Evolutionary conservation across 1,139 yeast species (phyloP).

Genomic region (Lizanozyma gosingica): DNA sequence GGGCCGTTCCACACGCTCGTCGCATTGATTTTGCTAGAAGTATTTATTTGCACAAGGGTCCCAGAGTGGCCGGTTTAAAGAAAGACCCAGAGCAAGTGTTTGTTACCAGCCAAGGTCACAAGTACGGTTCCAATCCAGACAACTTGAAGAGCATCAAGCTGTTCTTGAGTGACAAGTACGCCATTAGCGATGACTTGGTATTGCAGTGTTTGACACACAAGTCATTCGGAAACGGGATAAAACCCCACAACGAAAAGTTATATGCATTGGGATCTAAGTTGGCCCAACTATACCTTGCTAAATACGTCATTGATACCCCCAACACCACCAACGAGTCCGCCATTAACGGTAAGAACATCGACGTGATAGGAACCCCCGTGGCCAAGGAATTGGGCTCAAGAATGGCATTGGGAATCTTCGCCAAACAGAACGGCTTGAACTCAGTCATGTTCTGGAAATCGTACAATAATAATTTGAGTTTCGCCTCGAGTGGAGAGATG

Average conservation of each 20-base stretch:
- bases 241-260: constrained; percentile 82
- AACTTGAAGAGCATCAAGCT: constrained; percentile 41
- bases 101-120: constrained; percentile 48
- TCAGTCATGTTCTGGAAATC: constrained; percentile 66
- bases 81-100: constrained; percentile 64
- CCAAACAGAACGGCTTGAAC: constrained; percentile 39
- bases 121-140: constrained; percentile 45
- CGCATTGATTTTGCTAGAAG: not conserved
- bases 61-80: constrained; percentile 63
- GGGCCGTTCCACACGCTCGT: too few relatives aligned
- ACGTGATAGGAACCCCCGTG: constrained; percentile 48
- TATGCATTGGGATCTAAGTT: constrained; percentile 71
- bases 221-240: constrained; percentile 84
- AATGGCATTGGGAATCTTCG: constrained; percentile 42
- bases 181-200: constrained; percentile 45
- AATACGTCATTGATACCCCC: constrained; percentile 34
- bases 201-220: constrained; percentile 85
- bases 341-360: constrained; percentile 53
- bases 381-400: constrained; percentile 46
- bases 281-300: constrained; percentile 50
- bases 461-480: constrained; percentile 44
- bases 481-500: constrained; percentile 33
- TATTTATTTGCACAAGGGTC: constrained; percentile 39
- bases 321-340: constrained; percentile 22
- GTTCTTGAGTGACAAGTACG: constrained; percentile 33